Base-by-base conservation (phyloP, 495 filamentous ascomycete species). In the Neurospora tetrasperma region DNA sequence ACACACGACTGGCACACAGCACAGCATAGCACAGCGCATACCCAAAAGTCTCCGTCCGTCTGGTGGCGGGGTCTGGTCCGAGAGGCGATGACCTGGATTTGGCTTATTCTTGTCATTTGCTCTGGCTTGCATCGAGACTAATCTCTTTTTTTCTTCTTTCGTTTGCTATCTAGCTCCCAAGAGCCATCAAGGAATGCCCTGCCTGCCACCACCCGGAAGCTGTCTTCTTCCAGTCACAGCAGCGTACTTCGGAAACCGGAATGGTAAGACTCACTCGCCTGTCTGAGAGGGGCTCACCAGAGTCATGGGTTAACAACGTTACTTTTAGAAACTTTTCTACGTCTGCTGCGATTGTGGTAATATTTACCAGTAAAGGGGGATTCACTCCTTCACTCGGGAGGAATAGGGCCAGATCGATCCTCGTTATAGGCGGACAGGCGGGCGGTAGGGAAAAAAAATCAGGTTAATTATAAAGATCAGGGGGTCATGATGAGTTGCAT, bases 151-250 rank as follows among this genome's bases (percentile, higher is more conserved):
- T 42, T 41, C 40, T 72, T 82, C 76, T 77, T 74, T 77, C 76
- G 77, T 74, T 75, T 42, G 68, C 73, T 84, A 18, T 66, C 72
- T 88, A 97, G 93, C 90, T 98, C 79, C 95, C 95, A 41, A 89
- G 95, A 72, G 90, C 92, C 73, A 90, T 92, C 76, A 92, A 91
- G 80, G 84, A 85, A 70, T 99, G 96, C 82, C 93, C 94, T 16
- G 86, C 86, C 72, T 99, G 96, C 85, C 85, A 88, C 59, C 91
- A 96, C 79, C 88, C 87, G 70, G 93, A 98, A 82, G 92, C 93
- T 2, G 96, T 99, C 62, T 99, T 96, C 83, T 99, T 98, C 86
- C 96, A 99, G 84, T 97, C 94, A 48, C 96, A 98, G 80, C 94
- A 98, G 84, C 90, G 96, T 78, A 96, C 91, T 70, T 92, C 94